Conservation (phyloP, 2,329 filamentous ascomycete species). For the Aaosphaeria pasadenensis region DNA sequence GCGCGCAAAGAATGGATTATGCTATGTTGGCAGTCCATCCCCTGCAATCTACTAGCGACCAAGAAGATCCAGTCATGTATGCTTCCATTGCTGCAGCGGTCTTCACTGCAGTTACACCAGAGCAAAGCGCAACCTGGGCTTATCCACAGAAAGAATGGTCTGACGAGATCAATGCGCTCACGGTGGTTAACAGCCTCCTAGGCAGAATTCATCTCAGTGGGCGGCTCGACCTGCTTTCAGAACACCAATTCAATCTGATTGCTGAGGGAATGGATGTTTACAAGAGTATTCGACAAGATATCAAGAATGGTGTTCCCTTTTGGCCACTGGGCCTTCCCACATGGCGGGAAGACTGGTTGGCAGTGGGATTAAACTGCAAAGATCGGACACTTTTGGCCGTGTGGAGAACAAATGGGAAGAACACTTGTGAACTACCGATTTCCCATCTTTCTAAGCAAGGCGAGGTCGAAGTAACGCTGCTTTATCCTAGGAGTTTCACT, state of each 20-base stretch:
- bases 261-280: constrained; percentile 3
- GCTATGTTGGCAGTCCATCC: background rate
- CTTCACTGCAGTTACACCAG: constrained; percentile 1
- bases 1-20: constrained; percentile 5
- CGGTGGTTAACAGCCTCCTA: constrained; percentile 2
- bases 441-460: background rate
- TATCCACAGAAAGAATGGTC: constrained; percentile 5
- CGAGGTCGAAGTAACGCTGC: background rate
- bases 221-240: background rate
- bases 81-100: constrained; percentile 1
- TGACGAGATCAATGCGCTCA: constrained; percentile 5
- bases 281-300: background rate
- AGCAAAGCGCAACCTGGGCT: constrained; percentile 3
- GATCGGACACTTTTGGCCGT: background rate
- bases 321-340: constrained; percentile 3
- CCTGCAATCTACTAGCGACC: constrained; percentile 4
- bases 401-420: background rate
- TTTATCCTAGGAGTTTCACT: background rate
- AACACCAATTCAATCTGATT: constrained; percentile 1
- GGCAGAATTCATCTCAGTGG: constrained; percentile 3
- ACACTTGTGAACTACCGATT: background rate
- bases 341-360: constrained; percentile 3
- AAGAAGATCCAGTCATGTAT: constrained; percentile 3
- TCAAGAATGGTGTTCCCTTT: background rate
- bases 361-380: background rate